Percentiles rank a stretch among this genome's conserved stretches.
phyloP scores from a whole-genome alignment of 169 alveolate genomes.

The Plasmodium knowlesi region DNA sequence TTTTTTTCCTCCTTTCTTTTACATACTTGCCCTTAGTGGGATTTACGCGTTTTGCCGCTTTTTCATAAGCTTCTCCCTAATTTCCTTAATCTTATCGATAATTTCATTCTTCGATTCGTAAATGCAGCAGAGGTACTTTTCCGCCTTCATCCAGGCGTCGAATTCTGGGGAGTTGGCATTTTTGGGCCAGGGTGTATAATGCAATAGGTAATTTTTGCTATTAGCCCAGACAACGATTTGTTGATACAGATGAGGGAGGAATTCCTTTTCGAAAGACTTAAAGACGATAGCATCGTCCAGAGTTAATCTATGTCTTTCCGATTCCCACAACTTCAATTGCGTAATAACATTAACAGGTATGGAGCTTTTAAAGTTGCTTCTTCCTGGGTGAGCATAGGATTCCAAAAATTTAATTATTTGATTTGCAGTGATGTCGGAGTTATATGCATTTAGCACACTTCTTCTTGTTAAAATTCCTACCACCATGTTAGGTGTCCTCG shows the following conservation, averaged over 20 bases:
- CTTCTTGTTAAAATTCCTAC: constrained; percentile 90
- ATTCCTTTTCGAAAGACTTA: constrained; percentile 85
- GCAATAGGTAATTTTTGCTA: constrained; percentile 81
- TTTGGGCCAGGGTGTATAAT: constrained; percentile 86
- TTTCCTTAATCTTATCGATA: constrained; percentile 81
- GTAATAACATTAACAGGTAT: constrained; percentile 89
- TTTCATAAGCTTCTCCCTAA: constrained; percentile 47
- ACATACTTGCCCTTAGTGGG: not conserved
- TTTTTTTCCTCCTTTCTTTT: not conserved
- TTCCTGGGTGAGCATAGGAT: constrained; percentile 85
- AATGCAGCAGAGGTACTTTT: constrained; percentile 84
- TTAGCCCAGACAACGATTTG: constrained; percentile 88
- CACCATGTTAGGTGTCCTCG: constrained; percentile 89
- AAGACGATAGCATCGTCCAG: constrained; percentile 83
- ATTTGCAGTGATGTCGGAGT: constrained; percentile 89
- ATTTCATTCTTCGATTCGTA: constrained; percentile 87
- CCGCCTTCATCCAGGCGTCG: constrained; percentile 81
- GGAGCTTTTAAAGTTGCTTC: constrained; percentile 66
- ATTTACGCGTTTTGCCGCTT: constrained; percentile 12
- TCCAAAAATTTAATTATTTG: constrained; percentile 89
- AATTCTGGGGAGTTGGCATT: constrained; percentile 80
- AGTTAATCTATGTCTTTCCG: constrained; percentile 87
- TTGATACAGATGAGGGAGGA: constrained; percentile 86
- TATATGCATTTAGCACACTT: constrained; percentile 87
- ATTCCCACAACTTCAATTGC: constrained; percentile 91